Base-by-base conservation (phyloP, 164 flowering plant species). In the Brasenia schreberi region DNA sequence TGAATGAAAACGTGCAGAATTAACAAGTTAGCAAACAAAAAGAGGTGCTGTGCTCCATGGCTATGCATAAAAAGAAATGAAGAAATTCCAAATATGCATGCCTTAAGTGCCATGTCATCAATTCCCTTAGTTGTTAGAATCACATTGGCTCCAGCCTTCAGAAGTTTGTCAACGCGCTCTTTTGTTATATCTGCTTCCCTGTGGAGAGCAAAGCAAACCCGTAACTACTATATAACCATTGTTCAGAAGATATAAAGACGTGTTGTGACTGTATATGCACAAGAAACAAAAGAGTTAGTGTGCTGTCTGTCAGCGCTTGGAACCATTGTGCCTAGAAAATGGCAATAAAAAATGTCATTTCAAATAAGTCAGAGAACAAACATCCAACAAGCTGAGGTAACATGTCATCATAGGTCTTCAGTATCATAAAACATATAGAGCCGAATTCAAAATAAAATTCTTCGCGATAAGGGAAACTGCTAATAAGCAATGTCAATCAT, bases 91-190 rank as follows among this genome's bases (percentile, higher is more conserved):
- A 66, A 69, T 62, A 18, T 11, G 73, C 83, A 75, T 85, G 69
- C 99, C 96, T 95, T 95, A 33, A 92, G 92, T 42, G 99, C 94
- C 99, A 92, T 95, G 83, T 95, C 99, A 79, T 95, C 99, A 75
- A 95, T 92, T 70, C 92, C 99, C 76, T 95, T 95, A 6, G 98
- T 85, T 12, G 99, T 95, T 53, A 95, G 75, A 66, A 95, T 73
- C 65, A 95, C 98, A 85, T 92, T 95, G 23, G 99, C 98, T 64
- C 98, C 97, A 58, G 99, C 97, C 77, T 87, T 90, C 68, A 92
- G 76, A 73, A 92, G 82, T 70, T 92, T 95, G 74, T 92, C 95
- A 71, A 95, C 92, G 7, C 97, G 87, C 77, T 89, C 99, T 74
- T 94, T 94, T 9, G 92, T 89, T 84, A 86, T 85, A 77, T 95